phyloP scores from a whole-genome alignment of 2,329 filamentous ascomycete genomes.

The Venturia oleaginea region DNA sequence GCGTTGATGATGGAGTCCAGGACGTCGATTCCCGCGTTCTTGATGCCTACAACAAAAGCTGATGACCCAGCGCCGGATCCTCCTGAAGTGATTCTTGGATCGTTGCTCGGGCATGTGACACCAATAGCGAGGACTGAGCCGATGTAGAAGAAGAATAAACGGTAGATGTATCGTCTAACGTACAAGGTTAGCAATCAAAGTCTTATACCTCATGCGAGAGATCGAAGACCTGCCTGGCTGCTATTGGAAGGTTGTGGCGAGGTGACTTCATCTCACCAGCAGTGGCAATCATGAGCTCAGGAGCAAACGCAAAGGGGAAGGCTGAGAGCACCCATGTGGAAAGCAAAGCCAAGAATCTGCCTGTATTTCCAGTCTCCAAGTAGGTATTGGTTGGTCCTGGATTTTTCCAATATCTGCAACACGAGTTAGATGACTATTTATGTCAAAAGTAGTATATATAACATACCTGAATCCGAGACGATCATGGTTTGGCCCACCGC shows the following conservation, averaged over 20 bases:
- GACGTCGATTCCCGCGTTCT: conserved; percentile 41
- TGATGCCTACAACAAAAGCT: conserved; percentile 42
- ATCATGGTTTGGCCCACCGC: conserved; percentile 30
- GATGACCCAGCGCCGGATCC: conserved; percentile 45
- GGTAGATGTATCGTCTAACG: conserved; percentile 48
- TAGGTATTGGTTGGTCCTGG: conserved; percentile 38
- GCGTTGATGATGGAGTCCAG: conserved; percentile 61
- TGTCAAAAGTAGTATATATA: conserved; percentile 15
- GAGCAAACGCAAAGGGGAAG: conserved; percentile 47
- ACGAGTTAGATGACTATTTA: conserved; percentile 20
- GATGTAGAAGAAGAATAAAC: conserved; percentile 54
- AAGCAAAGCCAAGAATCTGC: conserved; percentile 45
- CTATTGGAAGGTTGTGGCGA: conserved; percentile 50
- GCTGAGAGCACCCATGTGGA: conserved; percentile 42
- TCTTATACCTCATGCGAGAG: background rate
- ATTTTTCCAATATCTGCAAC: conserved; percentile 26
- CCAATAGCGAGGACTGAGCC: conserved; percentile 50
- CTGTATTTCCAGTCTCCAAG: conserved; percentile 36
- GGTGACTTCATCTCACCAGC: conserved; percentile 51
- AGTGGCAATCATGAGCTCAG: conserved; percentile 47
- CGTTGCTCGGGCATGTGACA: conserved; percentile 48
- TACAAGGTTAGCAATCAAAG: background rate
- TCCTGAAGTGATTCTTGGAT: conserved; percentile 42
- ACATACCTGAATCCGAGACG: conserved; percentile 10
- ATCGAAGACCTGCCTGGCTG: conserved; percentile 26